Evolutionary conservation across 2,329 filamentous ascomycete species (phyloP).

Genomic region (Calonectria multiphialidica): DNA sequence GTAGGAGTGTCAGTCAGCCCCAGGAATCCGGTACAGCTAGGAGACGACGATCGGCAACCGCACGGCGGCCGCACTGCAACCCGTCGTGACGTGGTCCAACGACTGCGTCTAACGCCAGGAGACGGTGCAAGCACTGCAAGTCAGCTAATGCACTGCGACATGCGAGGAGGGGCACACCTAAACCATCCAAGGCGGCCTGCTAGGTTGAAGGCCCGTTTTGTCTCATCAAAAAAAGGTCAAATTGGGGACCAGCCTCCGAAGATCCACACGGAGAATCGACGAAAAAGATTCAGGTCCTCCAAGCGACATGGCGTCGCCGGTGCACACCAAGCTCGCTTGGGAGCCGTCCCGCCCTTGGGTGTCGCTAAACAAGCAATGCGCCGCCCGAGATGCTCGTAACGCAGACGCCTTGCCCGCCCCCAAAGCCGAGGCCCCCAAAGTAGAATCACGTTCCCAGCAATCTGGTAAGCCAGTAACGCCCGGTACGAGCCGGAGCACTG

Average conservation of each 20-base stretch:
- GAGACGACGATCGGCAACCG: conserved; percentile 30
- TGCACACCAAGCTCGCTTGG: conserved; percentile 7
- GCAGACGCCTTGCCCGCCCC: not conserved
- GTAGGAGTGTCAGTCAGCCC: conserved; percentile 37
- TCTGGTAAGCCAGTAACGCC: conserved; percentile 24
- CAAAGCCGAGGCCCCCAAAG: not conserved
- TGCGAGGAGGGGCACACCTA: conserved; percentile 19
- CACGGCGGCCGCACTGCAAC: conserved; percentile 37
- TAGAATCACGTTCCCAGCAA: conserved; percentile 23
- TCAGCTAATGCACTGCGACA: conserved; percentile 32
- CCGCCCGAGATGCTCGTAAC: not conserved
- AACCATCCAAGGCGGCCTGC: not conserved
- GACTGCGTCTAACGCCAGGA: conserved; percentile 27
- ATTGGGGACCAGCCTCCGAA: conserved; percentile 8
- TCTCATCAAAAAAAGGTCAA: conserved; percentile 22
- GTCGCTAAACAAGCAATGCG: not conserved
- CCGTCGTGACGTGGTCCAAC: conserved; percentile 43
- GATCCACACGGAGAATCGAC: conserved; percentile 16
- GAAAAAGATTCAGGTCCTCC: conserved; percentile 12
- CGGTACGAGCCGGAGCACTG: not conserved
- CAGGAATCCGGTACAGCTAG: conserved; percentile 34
- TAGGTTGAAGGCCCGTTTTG: conserved; percentile 16
- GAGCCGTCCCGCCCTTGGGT: not conserved
- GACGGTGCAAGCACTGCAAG: conserved; percentile 27
- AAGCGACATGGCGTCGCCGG: conserved; percentile 9